These are phyloP conservation scores for Eucalyptus regnans DNA, from an alignment of 345 rosid genomes.

Conservation along the genomic window DNA sequence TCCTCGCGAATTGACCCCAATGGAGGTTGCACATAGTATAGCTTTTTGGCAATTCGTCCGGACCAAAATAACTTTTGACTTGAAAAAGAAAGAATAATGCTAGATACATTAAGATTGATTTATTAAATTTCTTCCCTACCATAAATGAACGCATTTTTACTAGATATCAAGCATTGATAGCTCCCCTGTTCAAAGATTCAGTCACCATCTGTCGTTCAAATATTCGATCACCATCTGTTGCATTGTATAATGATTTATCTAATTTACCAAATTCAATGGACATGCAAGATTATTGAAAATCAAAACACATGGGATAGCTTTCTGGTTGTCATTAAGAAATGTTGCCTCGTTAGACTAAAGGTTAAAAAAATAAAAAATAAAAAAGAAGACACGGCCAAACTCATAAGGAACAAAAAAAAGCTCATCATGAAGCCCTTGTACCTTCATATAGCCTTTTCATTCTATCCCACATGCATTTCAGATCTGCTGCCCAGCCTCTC, in stretches of 20 bases:
- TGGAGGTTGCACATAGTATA: neutral
- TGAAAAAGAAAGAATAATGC: neutral
- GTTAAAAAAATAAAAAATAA: neutral
- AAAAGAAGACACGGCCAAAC: neutral
- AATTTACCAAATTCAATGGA: neutral
- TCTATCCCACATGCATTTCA: neutral
- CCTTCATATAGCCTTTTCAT: neutral
- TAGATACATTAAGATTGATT: neutral
- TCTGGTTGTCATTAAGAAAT: neutral
- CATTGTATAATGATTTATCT: neutral
- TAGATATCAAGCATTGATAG: neutral
- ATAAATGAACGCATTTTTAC: neutral
- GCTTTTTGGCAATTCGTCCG: neutral
- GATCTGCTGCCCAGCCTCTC: neutral
- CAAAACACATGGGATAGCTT: neutral
- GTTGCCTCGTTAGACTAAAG: neutral
- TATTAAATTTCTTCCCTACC: neutral
- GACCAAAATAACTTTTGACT: neutral
- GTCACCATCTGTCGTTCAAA: neutral
- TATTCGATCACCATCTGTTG: neutral
- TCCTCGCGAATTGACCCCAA: neutral
- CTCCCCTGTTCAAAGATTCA: neutral
- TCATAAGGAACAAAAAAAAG: neutral
- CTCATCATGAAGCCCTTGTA: neutral
- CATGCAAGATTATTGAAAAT: neutral